Conservation (phyloP, 2,329 filamentous ascomycete species). For the Keithomyces neogunnii region DNA sequence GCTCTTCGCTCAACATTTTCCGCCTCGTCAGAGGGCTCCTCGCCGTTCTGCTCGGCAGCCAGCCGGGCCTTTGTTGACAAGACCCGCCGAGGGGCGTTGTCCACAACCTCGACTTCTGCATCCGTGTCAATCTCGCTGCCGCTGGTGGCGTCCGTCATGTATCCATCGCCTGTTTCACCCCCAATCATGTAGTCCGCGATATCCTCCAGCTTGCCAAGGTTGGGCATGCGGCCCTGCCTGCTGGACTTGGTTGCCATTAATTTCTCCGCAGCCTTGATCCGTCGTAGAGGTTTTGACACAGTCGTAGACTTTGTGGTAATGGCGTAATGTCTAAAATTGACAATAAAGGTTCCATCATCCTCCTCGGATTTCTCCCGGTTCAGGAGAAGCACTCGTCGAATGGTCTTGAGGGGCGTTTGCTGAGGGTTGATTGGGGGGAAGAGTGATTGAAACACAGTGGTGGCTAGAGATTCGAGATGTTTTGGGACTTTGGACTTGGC, state of each 20-base stretch:
- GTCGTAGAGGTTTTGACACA: slow-evolving; percentile 72
- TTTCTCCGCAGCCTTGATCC: slow-evolving; percentile 79
- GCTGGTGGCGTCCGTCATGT: slow-evolving; percentile 76
- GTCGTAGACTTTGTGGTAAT: slow-evolving; percentile 86
- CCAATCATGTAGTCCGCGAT: slow-evolving; percentile 93
- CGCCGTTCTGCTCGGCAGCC: slow-evolving; percentile 28
- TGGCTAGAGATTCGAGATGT: slow-evolving; percentile 86
- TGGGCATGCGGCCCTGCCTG: slow-evolving; percentile 66
- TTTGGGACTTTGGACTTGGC: slow-evolving; percentile 69
- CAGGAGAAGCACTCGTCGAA: slow-evolving; percentile 80
- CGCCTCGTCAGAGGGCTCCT: slow-evolving; percentile 38
- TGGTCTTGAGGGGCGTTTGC: slow-evolving; percentile 80
- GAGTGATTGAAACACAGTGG: slow-evolving; percentile 89
- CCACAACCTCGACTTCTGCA: slow-evolving; percentile 82
- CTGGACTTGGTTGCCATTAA: slow-evolving; percentile 53
- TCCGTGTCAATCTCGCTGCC: slow-evolving; percentile 92
- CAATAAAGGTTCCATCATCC: slow-evolving; percentile 63
- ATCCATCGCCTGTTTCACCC: slow-evolving; percentile 64
- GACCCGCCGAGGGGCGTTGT: slow-evolving; percentile 55
- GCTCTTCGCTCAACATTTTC: slow-evolving; percentile 71
- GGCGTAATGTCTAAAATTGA: slow-evolving; percentile 89
- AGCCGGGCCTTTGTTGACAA: slow-evolving; percentile 42
- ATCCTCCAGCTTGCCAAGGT: slow-evolving; percentile 83
- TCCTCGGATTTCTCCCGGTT: slow-evolving; percentile 63
- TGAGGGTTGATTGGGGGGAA: slow-evolving; percentile 95